A percentile compares a stretch with the other conserved stretches of the same genome.
phyloP scores from a whole-genome alignment of 2,329 filamentous ascomycete genomes.

The Fusarium buharicum region DNA sequence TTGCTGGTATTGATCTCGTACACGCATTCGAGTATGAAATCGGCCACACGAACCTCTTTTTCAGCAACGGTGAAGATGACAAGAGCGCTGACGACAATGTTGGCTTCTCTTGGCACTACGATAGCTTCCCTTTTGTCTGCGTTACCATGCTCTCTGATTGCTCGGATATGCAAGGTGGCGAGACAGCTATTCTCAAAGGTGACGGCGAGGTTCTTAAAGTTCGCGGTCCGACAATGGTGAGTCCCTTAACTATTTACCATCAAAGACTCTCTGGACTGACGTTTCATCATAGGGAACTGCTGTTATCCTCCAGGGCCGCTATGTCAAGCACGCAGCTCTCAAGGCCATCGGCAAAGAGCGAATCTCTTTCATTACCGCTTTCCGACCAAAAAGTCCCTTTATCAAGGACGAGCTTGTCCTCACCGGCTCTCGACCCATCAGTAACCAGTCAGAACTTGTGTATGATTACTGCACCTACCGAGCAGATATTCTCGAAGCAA shows the following conservation, averaged over 20 bases:
- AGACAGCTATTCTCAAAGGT: constrained; percentile 68
- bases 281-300: constrained; percentile 61
- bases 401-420: constrained; percentile 70
- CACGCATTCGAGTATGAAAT: constrained; percentile 66
- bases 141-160: constrained; percentile 75
- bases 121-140: constrained; percentile 75
- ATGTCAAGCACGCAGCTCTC: constrained; percentile 73
- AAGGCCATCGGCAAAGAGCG: constrained; percentile 68
- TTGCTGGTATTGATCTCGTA: constrained; percentile 66
- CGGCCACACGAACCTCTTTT: constrained; percentile 64
- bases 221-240: constrained; percentile 68
- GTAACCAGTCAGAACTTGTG: constrained; percentile 41
- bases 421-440: constrained; percentile 68
- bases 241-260: constrained; percentile 19
- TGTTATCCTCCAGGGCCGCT: constrained; percentile 73
- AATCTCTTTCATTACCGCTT: constrained; percentile 74
- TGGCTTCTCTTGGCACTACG: constrained; percentile 66
- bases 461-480: constrained; percentile 31
- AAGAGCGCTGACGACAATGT: constrained; percentile 59
- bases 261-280: constrained; percentile 15
- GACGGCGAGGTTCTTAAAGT: constrained; percentile 66
- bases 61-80: constrained; percentile 56
- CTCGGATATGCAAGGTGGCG: constrained; percentile 70
- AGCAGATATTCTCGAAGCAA: constrained; percentile 61
- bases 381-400: constrained; percentile 66